phyloP scores from a whole-genome alignment of 208 protist genomes.

The Crithidia acanthocephali region DNA sequence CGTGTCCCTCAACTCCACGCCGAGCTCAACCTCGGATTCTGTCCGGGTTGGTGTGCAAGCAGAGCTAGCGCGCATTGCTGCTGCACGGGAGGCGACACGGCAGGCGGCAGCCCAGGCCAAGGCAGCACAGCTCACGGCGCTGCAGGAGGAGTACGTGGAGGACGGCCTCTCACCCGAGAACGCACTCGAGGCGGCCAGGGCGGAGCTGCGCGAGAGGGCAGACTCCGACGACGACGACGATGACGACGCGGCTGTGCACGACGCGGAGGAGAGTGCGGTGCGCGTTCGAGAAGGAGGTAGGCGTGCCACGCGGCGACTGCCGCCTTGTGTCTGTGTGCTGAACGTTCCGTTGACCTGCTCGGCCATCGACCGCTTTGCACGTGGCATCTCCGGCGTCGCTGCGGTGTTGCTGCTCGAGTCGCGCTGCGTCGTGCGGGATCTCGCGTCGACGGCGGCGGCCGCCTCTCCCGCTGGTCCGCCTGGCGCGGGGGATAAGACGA shows the following conservation, averaged over 20 bases:
- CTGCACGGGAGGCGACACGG: constrained; percentile 43
- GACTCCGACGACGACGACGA: constrained; percentile 23
- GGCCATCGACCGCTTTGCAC: constrained; percentile 14
- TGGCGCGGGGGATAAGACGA: constrained; percentile 4
- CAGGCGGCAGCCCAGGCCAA: constrained; percentile 35
- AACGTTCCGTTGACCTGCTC: constrained; percentile 8
- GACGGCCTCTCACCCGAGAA: constrained; percentile 68
- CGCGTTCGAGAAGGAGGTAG: not conserved
- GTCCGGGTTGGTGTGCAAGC: constrained; percentile 23
- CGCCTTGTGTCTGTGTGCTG: constrained; percentile 36
- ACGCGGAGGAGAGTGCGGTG: not conserved
- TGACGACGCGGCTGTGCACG: not conserved
- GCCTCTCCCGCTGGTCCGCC: not conserved
- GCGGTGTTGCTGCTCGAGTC: constrained; percentile 29
- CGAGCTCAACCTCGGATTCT: not conserved
- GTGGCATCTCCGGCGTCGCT: constrained; percentile 12
- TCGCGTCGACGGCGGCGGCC: not conserved
- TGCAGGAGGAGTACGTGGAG: constrained; percentile 70
- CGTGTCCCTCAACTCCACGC: not conserved
- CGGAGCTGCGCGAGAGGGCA: constrained; percentile 42
- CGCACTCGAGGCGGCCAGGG: constrained; percentile 46
- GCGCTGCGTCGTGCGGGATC: constrained; percentile 26
- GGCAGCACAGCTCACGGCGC: constrained; percentile 28
- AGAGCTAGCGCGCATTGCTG: constrained; percentile 60
- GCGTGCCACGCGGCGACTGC: constrained; percentile 29